Base-by-base conservation (phyloP, 1,284 basidiomycete species). In the Leccinum variabile region DNA sequence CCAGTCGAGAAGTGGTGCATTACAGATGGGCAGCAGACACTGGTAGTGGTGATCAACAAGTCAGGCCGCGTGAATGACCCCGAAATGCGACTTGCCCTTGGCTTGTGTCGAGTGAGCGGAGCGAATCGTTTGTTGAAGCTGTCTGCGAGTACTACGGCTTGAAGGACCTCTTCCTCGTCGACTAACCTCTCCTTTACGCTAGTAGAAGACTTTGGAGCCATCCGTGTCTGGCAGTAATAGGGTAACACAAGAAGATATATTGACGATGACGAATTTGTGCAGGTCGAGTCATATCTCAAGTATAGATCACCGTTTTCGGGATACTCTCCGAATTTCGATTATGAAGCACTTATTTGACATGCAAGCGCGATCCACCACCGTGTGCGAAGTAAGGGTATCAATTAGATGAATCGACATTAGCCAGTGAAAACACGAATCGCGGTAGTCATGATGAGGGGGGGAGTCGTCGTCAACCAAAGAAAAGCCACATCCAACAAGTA, bases 11-110 rank as follows among this genome's bases (percentile, higher is more conserved):
- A 99, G 80, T 4, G 96, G 92, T 1, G 92, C 91, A 74, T 97
- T 97, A 78, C 95, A 96, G 66, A 99, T 86, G 0, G 97, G 97
- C 22, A 99, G 82, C 10, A 99, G 83, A 77, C 94, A 97, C 93
- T 94, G 54, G 61, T 65, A 46, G 64, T 66, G 44, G 61, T 62
- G 63, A 72, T 65, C 49, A 64, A 46, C 44, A 32, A 53, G 57
- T 62, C 44, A 62, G 59, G 54, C 22, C 60, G 25, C 49, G 16
- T 54, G 41, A 62, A 39, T 14, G 49, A 64, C 8, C 32, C 39
- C 46, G 58, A 63, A 60, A 16, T 59, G 62, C n/a, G 33, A 75
- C 86, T 74, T 73, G 92, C 92, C 72, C 94, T 85, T 63, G 94
- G 94, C 78, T 86, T 91, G 72, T 86, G 85, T 55, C 84, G 82